Evolutionary conservation across 331 rosid species (phyloP).

Genomic region (Cydonia oblonga): DNA sequence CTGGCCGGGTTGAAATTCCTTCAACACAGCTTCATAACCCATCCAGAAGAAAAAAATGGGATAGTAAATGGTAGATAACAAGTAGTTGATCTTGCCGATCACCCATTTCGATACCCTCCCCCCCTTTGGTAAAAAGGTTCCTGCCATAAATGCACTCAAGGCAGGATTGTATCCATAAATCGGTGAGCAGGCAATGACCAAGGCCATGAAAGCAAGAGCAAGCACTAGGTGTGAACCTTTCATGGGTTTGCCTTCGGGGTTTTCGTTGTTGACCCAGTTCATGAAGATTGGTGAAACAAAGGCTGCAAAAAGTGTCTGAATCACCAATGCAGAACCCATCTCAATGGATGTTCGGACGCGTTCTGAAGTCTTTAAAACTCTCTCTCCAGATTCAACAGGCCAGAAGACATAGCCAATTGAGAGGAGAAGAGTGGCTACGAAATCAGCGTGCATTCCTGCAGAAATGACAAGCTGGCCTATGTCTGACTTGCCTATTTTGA

Average conservation of each 20-base stretch:
- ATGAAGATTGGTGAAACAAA: conserved; percentile 52
- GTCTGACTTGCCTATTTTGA: conserved; percentile 81
- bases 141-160: conserved; percentile 81
- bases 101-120: conserved; percentile 90
- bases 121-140: conserved; percentile 66
- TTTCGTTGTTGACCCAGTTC: conserved; percentile 88
- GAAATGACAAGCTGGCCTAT: conserved; percentile 79
- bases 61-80: conserved; percentile 52
- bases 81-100: conserved; percentile 57
- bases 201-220: conserved; percentile 69
- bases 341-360: background rate
- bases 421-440: conserved; percentile 46
- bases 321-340: conserved; percentile 26
- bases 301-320: conserved; percentile 43
- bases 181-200: conserved; percentile 45
- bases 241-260: conserved; percentile 84
- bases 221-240: conserved; percentile 75
- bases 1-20: conserved; percentile 20
- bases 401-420: conserved; percentile 47
- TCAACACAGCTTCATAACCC: conserved; percentile 60
- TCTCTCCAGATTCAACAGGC: conserved; percentile 6
- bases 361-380: background rate
- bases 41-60: conserved; percentile 91
- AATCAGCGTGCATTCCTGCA: conserved; percentile 85
- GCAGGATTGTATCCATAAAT: conserved; percentile 45